A percentile compares a stretch with the other conserved stretches of the same genome.
phyloP scores from a whole-genome alignment of 2,329 filamentous ascomycete species.

The Ophiocordyceps camponoti-rufipedis region DNA sequence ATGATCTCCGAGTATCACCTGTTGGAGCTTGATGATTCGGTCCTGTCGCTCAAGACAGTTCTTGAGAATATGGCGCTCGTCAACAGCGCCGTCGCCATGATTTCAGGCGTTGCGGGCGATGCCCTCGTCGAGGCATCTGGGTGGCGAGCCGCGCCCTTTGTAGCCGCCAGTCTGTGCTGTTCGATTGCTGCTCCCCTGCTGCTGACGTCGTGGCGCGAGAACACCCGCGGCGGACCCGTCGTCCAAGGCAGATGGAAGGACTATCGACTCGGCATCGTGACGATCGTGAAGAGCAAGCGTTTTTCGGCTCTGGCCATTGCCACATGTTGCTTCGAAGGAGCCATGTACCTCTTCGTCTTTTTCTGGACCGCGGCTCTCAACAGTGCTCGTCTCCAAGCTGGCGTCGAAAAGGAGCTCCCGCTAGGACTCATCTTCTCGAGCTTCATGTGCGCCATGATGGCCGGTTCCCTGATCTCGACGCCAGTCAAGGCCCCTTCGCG shows the following conservation, averaged over 20 bases:
- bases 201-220: neutral
- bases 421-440: constrained; percentile 35
- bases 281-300: constrained; percentile 5
- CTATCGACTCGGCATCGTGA: neutral
- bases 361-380: constrained; percentile 41
- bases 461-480: constrained; percentile 22
- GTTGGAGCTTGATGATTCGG: constrained; percentile 20
- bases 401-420: constrained; percentile 11
- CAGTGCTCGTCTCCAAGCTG: constrained; percentile 14
- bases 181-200: neutral
- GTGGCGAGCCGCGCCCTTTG: constrained; percentile 33
- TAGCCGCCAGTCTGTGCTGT: neutral
- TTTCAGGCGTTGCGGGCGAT: constrained; percentile 32
- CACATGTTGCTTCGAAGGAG: constrained; percentile 40
- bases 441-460: constrained; percentile 39
- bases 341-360: constrained; percentile 45
- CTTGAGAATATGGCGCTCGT: constrained; percentile 33
- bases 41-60: constrained; percentile 26
- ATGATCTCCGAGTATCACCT: constrained; percentile 38
- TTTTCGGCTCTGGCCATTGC: constrained; percentile 31
- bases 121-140: constrained; percentile 26
- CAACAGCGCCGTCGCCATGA: constrained; percentile 37
- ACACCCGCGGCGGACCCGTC: neutral
- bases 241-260: neutral
- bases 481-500: neutral